Base-by-base conservation (phyloP, 2,329 filamentous ascomycete species). In the Fonsecaea multimorphosa region DNA sequence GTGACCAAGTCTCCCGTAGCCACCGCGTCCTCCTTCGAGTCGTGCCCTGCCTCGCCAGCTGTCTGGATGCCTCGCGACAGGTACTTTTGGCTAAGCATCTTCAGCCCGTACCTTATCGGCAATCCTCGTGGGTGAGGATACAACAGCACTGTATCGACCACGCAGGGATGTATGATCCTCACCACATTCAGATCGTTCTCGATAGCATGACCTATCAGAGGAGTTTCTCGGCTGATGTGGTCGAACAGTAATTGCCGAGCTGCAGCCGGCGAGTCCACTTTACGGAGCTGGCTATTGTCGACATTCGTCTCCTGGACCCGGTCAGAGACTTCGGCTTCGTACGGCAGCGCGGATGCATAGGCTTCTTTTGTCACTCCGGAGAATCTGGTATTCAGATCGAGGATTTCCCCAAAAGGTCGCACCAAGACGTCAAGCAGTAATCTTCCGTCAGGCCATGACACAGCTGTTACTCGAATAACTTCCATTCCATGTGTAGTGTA, bases 151-250 rank as follows among this genome's bases (percentile, higher is more conserved):
- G 93, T 97, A 76, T 98, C 94, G 73, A 97, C 86, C 61, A 97
- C 83, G 0, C 86, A 90, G 0, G 91, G 91, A 73, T 98, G 95
- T 52, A 97, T 88, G 58, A 98, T 85, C 38, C 94, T 90, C 46
- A 90, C 84, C 1, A 89, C 87, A 75, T 97, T 97, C 62, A 99
- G 85, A 73, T 99, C 95, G 75, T 99, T 99, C 74, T 99, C 95
- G 8, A 98, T 86, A 0, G 92, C 93, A 76, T 99, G 95, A 0
- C 95, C 95, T 54, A 99, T 91, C 0, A 99, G 79, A 0, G 93
- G 91, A 0, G 93, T 99, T 0, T 84, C 80, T 0, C 92, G 91
- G 1, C 88, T 85, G 57, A 99, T 84, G 60, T 91, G 84, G 0
- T 85, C 84, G 77, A 96, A 92, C 8, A 99, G 85, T 0, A 97